Evolutionary conservation across 1,284 basidiomycete genomes (phyloP), one percentile per base, ranked within the genome.

Genomic region (Heterobasidion occidentale): DNA sequence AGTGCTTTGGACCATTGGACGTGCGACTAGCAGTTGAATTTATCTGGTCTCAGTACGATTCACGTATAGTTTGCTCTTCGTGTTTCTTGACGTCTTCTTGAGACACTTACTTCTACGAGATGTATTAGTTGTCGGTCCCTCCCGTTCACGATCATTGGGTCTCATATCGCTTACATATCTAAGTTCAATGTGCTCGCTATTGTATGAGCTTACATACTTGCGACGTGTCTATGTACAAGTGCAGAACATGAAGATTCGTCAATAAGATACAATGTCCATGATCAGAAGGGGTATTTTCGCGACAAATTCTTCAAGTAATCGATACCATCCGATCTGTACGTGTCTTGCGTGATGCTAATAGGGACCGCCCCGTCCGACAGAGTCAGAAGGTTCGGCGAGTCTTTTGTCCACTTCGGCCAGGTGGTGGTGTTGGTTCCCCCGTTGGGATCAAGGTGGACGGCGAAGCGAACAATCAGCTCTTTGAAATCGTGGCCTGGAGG

Each of bases 321-420:
- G 9, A 51, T 51, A 11, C 11, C 49, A 11, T 51, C 49, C 14
- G 9, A 14, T 15, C 49, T 15, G 49, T 51, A 51, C 17, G 20
- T 36, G 35, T 51, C 49, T 9, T 51, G 12, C 34, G 49, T 36
- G 35, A 51, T 33, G 9, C 9, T 34, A 9, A 35, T 9, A 6
- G 49, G 49, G 7, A 36, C 35, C 9, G 20, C 33, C 9, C 49
- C 49, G 58, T 82, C 79, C 20, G 69, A 60, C 64, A 82, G 76
- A 3, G 74, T 73, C 51, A 83, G 59, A 48, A 80, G 63, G 45
- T 72, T 69, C 7, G 74, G 74, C 14, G 67, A 64, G 0, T 56
- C 53, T 1, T 65, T 59, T 2, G 70, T 69, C 56, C 80, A 84
- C 44, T 71, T 67, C 0, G 83, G 81, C 83, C 82, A 84, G 46